These are phyloP conservation scores for Alternaria consortialis DNA, from an alignment of 2,329 filamentous ascomycete genomes.

Conservation along the genomic window DNA sequence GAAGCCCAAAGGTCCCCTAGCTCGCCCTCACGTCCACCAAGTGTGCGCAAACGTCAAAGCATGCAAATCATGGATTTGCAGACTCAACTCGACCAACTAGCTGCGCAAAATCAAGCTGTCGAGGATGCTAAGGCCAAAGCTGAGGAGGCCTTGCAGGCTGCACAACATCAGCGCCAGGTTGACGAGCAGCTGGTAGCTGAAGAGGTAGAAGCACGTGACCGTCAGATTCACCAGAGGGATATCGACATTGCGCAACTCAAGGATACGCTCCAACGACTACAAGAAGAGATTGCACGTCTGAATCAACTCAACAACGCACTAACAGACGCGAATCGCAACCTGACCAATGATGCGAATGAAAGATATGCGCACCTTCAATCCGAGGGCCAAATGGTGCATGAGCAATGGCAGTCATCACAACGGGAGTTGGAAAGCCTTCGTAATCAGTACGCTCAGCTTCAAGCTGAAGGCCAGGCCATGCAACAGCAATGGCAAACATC, in stretches of 20 bases:
- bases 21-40: constrained; percentile 92
- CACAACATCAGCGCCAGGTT: constrained; percentile 63
- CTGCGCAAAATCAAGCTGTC: constrained; percentile 83
- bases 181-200: constrained; percentile 60
- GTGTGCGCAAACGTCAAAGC: constrained; percentile 95
- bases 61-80: constrained; percentile 95
- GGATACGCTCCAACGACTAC: constrained; percentile 79
- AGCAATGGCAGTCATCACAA: constrained; percentile 3
- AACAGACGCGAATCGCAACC: constrained; percentile 76
- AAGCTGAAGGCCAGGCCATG: constrained; percentile 68
- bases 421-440: constrained; percentile 3
- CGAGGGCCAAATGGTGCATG: constrained; percentile 8
- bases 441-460: constrained; percentile 69
- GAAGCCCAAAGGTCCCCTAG: constrained; percentile 88
- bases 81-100: constrained; percentile 80
- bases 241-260: constrained; percentile 85
- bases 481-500: constrained; percentile 66
- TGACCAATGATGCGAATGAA: constrained; percentile 78
- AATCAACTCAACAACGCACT: constrained; percentile 85
- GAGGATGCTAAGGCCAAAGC: constrained; percentile 75
- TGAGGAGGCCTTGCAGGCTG: constrained; percentile 69
- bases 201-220: constrained; percentile 70
- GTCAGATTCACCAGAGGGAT: constrained; percentile 81
- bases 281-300: constrained; percentile 81
- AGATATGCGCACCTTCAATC: constrained; percentile 72